Base-by-base conservation (phyloP, 371 early-diverging fungal species). In the Phascolomyces articulosus region DNA sequence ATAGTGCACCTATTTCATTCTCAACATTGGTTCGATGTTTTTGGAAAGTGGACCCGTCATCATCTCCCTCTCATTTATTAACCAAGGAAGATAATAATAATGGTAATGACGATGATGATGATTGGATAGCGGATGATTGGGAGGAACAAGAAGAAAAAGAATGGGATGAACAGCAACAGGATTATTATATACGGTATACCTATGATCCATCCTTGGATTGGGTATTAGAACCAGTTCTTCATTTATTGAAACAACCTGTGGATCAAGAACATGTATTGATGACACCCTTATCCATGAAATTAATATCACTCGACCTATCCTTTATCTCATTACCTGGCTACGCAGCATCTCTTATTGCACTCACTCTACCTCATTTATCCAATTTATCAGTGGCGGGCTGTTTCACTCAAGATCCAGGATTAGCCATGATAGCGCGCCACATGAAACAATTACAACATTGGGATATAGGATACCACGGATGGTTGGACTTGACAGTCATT, bases 391-490 rank as follows among this genome's bases (percentile, higher is more conserved):
- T 65, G n/a, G 72, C 75, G 0, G 70, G 68, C 6, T 64, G 60
- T 15, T 68, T 71, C 21, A 27, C 62, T 15, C 21, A 53, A 11
- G 26, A 49, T 13, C 47, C 31, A 16, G 70, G 38, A 66, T 24
- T 72, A 70, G 11, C 59, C 63, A 61, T 75, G 15, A 15, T 75
- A 24, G 64, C 75, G 1, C 67, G 61, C 9, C 70, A 67, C 1
- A 53, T 75, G 27, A 38, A 55, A 2, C 51, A 27, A n/a, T 54
- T 75, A 28, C 27, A 49, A n/a, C 54, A 31, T 13, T 75, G 72
- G 75, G 72, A 75, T 57, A 72, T 75, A 59, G 75, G 72, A 21
- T 67, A 67, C 31, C 75, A 75, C 56, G 63, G 44, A 15, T 74
- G 74, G 74, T 40, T 74, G 8, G 54, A 44, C 15, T 10, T 27